Evolutionary conservation across 768 basidiomycete genomes (phyloP), one percentile per base, ranked within the genome.

Genomic region (Chlorophyllum brunneum): DNA sequence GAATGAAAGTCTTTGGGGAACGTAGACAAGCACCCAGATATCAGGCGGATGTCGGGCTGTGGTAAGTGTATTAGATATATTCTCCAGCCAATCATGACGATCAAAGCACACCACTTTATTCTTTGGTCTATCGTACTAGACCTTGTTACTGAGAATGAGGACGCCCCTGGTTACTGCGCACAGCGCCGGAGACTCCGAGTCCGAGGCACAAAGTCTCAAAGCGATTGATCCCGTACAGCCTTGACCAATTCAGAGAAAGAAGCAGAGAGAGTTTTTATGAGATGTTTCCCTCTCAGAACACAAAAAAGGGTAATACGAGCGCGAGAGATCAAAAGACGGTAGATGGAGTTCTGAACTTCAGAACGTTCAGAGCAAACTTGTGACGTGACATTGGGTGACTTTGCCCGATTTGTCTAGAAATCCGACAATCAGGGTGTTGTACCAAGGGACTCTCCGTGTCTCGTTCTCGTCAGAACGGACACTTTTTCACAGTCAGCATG

Each of bases 381-480:
- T 52, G 51, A 52, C 51, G 51, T 52, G 51, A 52, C 51, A 52
- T 52, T 33, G 16, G 24, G 51, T 52, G 51, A 52, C 51, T 27
- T 44, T 37, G 31, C 51, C 51, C 26, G 42, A 52, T 52, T 52
- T 37, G 42, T 27, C 11, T 24, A 24, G 27, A 37, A 52, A 37
- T 27, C 33, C 41, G 51, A 52, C 51, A 52, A 45, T 44, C 51
- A 44, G 37, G 23, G 9, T 38, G 26, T 36, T 44, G 16, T 33
- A 52, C 27, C 23, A 26, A 5, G 27, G n/a, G 26, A 37, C 24
- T 27, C 31, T 38, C 5, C 30, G 20, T 26, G 26, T 29, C 16
- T 26, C 4, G 39, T 4, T 13, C 22, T 13, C 24, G 5, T 34
- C 29, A 31, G 23, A 24, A 27, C 2, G 41, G 8, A 11, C 41